Evolutionary conservation across 495 filamentous ascomycete genomes (phyloP), one percentile per base, ranked within the genome.

Genomic region (Podospora bellae-mahoneyi): DNA sequence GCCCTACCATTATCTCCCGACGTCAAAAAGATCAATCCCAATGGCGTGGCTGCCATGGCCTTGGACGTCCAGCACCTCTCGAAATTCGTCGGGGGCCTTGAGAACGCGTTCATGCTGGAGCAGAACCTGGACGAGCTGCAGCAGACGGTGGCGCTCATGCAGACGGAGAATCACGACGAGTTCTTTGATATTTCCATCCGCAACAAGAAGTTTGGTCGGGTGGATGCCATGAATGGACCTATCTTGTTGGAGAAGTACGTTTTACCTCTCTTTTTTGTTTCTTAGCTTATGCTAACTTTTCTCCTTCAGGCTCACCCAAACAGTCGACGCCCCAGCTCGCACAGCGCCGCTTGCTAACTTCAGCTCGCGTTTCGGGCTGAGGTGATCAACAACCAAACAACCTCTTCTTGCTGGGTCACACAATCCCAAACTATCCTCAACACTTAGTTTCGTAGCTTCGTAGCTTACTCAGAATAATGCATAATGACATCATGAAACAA

Each of bases 191-290:
- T 92, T 48, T 88, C 88, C 3, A 91, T 86, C 0, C 79, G 93
- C 60, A 97, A 96, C 78, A 92, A 89, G 82, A 95, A 97, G 77
- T 99, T 97, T 74, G 91, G 92, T 4, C 88, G 90, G 61, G 95
- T 99, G n/a, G 91, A 97, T 78, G 88, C 89, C 53, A 81, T 92
- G 78, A 92, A 94, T 75, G 95, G 94, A 0, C 92, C 93, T 0
- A 78, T 91, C 15, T 74, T 99, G 68, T 77, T 97, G 30, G 93
- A 97, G 79, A 99, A 99, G 92, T 92, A 82, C 16, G 62, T 66
- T 58, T 48, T 19, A 13, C 27, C 16, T 56, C 4, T 28, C 59
- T 20, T 4, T 16, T 23, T 26, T 3, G 13, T 0, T 27, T 19
- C 55, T 2, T 26, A 5, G 18, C 2, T 44, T n/a, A 48, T 48